A percentile compares a stretch with the other conserved stretches of the same genome.
Conservation (phyloP, 1,284 basidiomycete species). For the Ceratobasidium sp. region DNA sequence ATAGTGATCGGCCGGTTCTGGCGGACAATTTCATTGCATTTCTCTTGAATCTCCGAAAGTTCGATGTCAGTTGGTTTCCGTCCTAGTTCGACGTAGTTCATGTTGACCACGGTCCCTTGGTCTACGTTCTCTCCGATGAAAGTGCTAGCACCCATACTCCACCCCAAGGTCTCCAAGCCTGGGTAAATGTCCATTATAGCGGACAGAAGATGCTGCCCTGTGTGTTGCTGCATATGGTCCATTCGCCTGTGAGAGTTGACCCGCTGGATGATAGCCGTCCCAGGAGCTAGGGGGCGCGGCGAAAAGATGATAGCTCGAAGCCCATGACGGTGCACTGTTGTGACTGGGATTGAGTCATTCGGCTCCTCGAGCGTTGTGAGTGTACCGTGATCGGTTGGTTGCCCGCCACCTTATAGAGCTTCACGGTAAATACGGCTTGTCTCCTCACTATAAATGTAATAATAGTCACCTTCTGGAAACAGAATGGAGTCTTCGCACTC, state of each 20-base stretch:
- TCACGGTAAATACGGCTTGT: neutral
- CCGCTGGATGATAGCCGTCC: slow-evolving; percentile 24
- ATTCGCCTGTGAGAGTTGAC: slow-evolving; percentile 32
- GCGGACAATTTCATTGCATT: slow-evolving; percentile 38
- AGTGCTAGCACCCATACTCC: slow-evolving; percentile 42
- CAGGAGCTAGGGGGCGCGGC: slow-evolving; percentile 28
- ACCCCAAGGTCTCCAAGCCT: slow-evolving; percentile 43
- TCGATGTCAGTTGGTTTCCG: slow-evolving; percentile 41
- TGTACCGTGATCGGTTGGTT: slow-evolving; percentile 44
- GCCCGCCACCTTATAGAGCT: slow-evolving; percentile 34
- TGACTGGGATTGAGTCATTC: slow-evolving; percentile 28
- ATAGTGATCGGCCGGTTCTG: slow-evolving; percentile 30
- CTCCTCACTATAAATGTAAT: too few species aligned
- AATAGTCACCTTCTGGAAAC: slow-evolving; percentile 37
- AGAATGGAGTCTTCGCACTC: slow-evolving; percentile 45
- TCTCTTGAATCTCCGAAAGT: slow-evolving; percentile 41
- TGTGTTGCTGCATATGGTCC: slow-evolving; percentile 48
- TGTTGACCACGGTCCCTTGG: neutral
- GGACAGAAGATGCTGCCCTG: slow-evolving; percentile 44
- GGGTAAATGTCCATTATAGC: slow-evolving; percentile 45
- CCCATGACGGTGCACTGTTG: slow-evolving; percentile 33
- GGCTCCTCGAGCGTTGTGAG: neutral
- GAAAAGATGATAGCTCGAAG: slow-evolving; percentile 44
- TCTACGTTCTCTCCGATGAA: neutral
- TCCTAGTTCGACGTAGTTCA: slow-evolving; percentile 42